Evolutionary conservation across 139 green algal species (phyloP).

Genomic region (Ostreobium quekettii): DNA sequence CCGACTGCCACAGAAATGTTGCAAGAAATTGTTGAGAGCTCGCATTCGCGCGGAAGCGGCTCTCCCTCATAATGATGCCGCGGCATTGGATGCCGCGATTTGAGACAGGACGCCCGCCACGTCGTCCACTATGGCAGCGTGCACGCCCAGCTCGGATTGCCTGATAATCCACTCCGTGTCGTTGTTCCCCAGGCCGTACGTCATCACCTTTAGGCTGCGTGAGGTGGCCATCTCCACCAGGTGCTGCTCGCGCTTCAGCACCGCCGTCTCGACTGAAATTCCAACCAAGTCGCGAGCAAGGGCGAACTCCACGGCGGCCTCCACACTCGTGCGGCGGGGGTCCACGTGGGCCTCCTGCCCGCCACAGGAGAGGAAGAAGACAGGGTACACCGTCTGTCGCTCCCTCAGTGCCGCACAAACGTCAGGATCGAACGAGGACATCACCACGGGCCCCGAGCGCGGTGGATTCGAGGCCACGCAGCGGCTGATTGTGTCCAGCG

Average conservation of each 20-base stretch:
- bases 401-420: constrained; percentile 47
- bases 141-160: constrained; percentile 57
- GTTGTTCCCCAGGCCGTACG: constrained; percentile 73
- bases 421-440: constrained; percentile 80
- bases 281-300: constrained; percentile 41
- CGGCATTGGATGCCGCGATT: no score
- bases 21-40: no score
- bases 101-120: constrained; percentile 26
- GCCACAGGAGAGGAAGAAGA: constrained; percentile 70
- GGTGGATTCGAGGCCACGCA: background rate
- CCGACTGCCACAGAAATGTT: no score
- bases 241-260: constrained; percentile 25
- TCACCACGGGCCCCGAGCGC: constrained; percentile 38
- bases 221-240: constrained; percentile 28
- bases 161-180: constrained; percentile 46
- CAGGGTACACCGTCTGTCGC: constrained; percentile 36
- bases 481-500: constrained; percentile 27
- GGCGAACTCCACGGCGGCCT: constrained; percentile 53
- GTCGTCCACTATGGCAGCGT: constrained; percentile 72
- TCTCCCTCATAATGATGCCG: no score
- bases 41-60: no score
- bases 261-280: constrained; percentile 50
- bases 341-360: constrained; percentile 52
- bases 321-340: constrained; percentile 52
- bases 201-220: constrained; percentile 53